Evolutionary conservation across 1,284 basidiomycete species (phyloP).

Genomic region (Leccinum pachyderme): DNA sequence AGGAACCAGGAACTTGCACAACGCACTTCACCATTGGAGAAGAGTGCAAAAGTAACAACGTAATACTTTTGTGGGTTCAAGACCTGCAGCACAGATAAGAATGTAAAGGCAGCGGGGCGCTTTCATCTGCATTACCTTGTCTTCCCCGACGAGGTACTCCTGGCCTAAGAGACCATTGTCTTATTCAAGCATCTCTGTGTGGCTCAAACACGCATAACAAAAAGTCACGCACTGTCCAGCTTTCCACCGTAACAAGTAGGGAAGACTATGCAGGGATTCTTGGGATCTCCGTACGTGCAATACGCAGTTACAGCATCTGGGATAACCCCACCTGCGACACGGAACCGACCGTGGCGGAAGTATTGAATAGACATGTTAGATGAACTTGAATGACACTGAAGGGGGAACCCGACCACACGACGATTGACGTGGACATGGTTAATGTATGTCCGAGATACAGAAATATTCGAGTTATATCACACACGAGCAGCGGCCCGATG

Average conservation of each 20-base stretch:
- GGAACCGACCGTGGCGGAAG: slow-evolving; percentile 39
- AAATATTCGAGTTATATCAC: background rate
- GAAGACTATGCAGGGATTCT: slow-evolving; percentile 40
- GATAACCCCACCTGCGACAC: slow-evolving; percentile 37
- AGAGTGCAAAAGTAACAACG: slow-evolving; percentile 56
- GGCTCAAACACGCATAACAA: background rate
- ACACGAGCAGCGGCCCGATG: slow-evolving; percentile 8
- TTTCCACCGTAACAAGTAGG: slow-evolving; percentile 41
- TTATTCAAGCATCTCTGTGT: slow-evolving; percentile 6
- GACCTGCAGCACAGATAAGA: slow-evolving; percentile 31
- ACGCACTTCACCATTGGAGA: slow-evolving; percentile 57
- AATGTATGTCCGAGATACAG: slow-evolving; percentile 8
- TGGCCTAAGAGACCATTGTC: slow-evolving; percentile 41
- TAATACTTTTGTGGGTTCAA: slow-evolving; percentile 51
- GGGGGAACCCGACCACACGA: background rate
- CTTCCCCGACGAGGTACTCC: slow-evolving; percentile 49
- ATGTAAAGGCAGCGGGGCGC: background rate
- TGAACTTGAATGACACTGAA: slow-evolving; percentile 1
- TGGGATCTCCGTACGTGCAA: slow-evolving; percentile 36
- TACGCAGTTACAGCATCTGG: slow-evolving; percentile 41
- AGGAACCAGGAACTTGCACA: background rate
- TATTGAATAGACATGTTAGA: slow-evolving; percentile 33
- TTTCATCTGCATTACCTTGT: slow-evolving; percentile 37
- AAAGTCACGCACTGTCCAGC: slow-evolving; percentile 31
- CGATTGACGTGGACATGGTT: slow-evolving; percentile 5